Evolutionary conservation across 768 basidiomycete species (phyloP).

Genomic region (Boletellus sp.): DNA sequence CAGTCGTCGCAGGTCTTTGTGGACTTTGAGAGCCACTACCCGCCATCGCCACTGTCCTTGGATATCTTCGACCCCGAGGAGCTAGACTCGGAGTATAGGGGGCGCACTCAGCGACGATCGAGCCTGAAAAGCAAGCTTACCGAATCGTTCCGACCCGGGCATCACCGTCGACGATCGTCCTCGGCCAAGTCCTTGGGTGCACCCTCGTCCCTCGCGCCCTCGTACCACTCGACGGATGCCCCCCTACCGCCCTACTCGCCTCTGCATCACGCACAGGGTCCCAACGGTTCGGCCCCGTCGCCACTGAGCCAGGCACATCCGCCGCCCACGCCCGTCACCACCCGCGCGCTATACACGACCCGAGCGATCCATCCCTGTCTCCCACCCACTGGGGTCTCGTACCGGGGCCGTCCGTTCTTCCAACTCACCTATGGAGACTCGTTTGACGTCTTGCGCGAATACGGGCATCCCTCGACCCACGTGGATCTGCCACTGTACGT

Average conservation of each 20-base stretch:
- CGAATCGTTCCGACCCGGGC: conserved; percentile 29
- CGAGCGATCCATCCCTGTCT: conserved; percentile 65
- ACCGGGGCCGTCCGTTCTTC: conserved; percentile 77
- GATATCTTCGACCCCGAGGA: conserved; percentile 25
- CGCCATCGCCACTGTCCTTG: conserved; percentile 28
- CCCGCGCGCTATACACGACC: conserved; percentile 59
- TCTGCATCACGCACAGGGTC: conserved; percentile 10
- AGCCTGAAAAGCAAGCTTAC: conserved; percentile 33
- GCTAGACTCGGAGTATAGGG: conserved; percentile 23
- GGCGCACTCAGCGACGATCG: conserved; percentile 26
- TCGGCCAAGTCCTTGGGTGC: conserved; percentile 33
- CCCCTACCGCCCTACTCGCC: conserved; percentile 25
- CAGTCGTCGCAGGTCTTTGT: conserved; percentile 27
- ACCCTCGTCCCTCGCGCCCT: conserved; percentile 24
- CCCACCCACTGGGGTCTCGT: conserved; percentile 60
- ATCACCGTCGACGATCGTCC: conserved; percentile 33
- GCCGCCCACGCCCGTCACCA: conserved; percentile 24
- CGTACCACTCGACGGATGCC: conserved; percentile 20
- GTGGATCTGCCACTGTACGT: conserved; percentile 71
- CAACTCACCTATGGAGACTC: conserved; percentile 57
- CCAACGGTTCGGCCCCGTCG: conserved; percentile 13
- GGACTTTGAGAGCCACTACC: conserved; percentile 22
- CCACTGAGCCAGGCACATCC: conserved; percentile 18
- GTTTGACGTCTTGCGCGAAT: conserved; percentile 68
- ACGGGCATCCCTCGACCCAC: conserved; percentile 74